phyloP scores from a whole-genome alignment of 75 land plant species.

The Sequoia sempervirens region DNA sequence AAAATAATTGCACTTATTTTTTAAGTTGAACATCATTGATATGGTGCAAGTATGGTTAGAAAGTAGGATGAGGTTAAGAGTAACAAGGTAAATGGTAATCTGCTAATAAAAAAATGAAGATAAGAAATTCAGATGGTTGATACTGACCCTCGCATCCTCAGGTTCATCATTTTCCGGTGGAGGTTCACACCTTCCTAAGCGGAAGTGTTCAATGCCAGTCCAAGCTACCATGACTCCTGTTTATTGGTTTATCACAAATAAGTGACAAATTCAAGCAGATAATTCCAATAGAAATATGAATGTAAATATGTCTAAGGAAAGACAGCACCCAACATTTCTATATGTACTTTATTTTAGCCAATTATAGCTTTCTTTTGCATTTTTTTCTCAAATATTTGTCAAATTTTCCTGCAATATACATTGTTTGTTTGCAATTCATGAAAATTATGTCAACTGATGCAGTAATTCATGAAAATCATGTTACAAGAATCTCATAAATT shows the following conservation, averaged over 20 bases:
- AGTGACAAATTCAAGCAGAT: background rate
- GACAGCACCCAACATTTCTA: background rate
- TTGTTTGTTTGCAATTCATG: background rate
- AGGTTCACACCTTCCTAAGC: constrained; percentile 74
- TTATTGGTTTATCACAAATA: background rate
- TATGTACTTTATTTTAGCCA: background rate
- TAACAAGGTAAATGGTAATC: background rate
- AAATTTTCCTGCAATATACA: background rate
- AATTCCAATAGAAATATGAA: background rate
- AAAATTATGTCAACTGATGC: too few relatives aligned
- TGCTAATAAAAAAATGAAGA: background rate
- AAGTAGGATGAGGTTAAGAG: background rate
- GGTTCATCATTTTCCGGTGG: constrained; percentile 87
- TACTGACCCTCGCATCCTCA: constrained; percentile 68
- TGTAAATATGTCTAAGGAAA: background rate
- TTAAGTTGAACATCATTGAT: background rate
- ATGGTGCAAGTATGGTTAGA: background rate
- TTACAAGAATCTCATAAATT: background rate
- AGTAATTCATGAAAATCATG: background rate
- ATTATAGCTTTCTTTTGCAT: background rate
- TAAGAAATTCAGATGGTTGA: background rate
- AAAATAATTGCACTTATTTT: background rate
- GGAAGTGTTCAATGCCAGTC: constrained; percentile 94
- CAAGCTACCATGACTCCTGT: constrained; percentile 99
- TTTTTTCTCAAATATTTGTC: background rate